Evolutionary conservation across 352 stramenopile genomes (phyloP).

Genomic region (Pythium folliculosum): DNA sequence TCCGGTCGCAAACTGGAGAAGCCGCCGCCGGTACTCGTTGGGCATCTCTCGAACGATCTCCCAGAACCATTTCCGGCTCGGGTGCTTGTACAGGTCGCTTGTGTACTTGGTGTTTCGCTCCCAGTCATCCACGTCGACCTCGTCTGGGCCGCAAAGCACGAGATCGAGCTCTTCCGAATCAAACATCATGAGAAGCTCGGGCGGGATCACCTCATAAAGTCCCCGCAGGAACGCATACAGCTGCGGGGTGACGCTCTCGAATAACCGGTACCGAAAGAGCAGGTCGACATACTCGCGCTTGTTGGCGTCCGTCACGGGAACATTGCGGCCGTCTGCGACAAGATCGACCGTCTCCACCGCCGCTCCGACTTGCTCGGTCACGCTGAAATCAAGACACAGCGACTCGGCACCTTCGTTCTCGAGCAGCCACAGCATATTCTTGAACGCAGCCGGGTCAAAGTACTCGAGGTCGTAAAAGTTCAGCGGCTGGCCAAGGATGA

Average conservation of each 20-base stretch:
- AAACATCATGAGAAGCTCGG: conserved; percentile 93
- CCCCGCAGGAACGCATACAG: conserved; percentile 83
- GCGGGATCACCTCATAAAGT: conserved; percentile 96
- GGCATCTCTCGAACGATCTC: conserved; percentile 92
- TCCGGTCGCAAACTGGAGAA: conserved; percentile 84
- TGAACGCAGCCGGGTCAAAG: conserved; percentile 35
- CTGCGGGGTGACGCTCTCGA: conserved; percentile 58
- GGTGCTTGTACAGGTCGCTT: conserved; percentile 42
- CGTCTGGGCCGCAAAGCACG: conserved; percentile 94
- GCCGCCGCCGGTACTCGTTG: conserved; percentile 67
- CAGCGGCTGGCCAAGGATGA: conserved; percentile 91
- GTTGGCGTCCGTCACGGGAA: conserved; percentile 95
- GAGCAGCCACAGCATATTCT: conserved; percentile 33
- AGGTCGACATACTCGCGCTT: conserved; percentile 92
- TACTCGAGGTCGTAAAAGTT: conserved; percentile 88
- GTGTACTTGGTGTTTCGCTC: conserved; percentile 67
- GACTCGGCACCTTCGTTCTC: conserved; percentile 29
- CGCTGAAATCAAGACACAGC: conserved; percentile 57
- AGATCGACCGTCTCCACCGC: conserved; percentile 54
- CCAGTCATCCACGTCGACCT: conserved; percentile 97
- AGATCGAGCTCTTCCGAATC: conserved; percentile 98
- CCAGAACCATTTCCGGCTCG: conserved; percentile 92
- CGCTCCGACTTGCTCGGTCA: conserved; percentile 39
- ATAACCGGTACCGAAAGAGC: conserved; percentile 64
- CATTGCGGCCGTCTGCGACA: conserved; percentile 30